Conservation (phyloP, 1,139 yeast genomes). For the Candida sp. region DNA sequence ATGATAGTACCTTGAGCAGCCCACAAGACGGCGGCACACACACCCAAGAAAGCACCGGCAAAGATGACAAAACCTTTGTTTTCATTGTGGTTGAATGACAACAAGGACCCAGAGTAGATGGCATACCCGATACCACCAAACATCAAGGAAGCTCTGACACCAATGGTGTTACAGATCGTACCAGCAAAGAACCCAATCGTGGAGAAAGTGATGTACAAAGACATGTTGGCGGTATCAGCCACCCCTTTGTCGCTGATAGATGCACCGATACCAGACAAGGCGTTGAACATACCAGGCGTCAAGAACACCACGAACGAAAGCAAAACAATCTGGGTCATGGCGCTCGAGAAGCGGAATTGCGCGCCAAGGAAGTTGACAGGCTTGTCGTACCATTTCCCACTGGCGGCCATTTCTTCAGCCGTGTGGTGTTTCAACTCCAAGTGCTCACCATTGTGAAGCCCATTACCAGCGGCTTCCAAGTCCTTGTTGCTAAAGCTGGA, state of each 20-base stretch:
- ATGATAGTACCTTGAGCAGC: conserved; percentile 64
- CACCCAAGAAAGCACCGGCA: conserved; percentile 63
- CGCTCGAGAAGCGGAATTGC: conserved; percentile 35
- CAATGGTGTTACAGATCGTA: conserved; percentile 57
- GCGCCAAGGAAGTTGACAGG: conserved; percentile 13
- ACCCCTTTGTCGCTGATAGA: conserved; percentile 43
- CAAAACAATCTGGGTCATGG: conserved; percentile 50
- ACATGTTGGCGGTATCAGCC: conserved; percentile 57
- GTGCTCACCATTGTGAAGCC: conserved; percentile 19
- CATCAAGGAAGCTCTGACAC: conserved; percentile 50
- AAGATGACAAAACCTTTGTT: conserved; percentile 60
- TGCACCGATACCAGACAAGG: conserved; percentile 59
- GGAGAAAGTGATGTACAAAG: conserved; percentile 60
- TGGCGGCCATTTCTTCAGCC: conserved; percentile 29
- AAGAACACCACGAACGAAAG: conserved; percentile 54
- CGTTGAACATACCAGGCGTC: conserved; percentile 65
- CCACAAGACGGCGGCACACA: conserved; percentile 63
- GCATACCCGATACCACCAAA: conserved; percentile 64
- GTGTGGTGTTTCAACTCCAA: conserved; percentile 32
- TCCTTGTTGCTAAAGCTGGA: conserved; percentile 12
- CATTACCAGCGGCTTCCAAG: conserved; percentile 10
- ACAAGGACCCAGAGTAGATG: conserved; percentile 55
- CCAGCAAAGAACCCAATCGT: conserved; percentile 66
- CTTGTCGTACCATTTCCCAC: conserved; percentile 49
- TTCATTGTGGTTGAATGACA: conserved; percentile 49